phyloP scores from a whole-genome alignment of 257 asterid species.

The Rauvolfia tetraphylla region DNA sequence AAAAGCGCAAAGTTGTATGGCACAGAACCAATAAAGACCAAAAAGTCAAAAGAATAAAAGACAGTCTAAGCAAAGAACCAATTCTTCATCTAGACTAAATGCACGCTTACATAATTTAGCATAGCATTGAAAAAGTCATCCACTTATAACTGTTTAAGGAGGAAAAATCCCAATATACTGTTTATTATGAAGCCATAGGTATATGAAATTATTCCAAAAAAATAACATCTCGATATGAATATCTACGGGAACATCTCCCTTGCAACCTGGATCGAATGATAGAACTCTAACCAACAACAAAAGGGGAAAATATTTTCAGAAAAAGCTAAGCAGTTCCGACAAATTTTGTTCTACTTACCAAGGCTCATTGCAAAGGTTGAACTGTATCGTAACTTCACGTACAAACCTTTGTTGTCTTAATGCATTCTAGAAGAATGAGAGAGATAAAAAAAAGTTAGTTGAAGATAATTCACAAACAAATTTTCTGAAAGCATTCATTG shows the following conservation, averaged over 20 bases:
- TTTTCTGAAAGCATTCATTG: neutral
- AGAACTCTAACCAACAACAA: neutral
- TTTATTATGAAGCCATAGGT: neutral
- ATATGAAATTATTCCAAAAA: neutral
- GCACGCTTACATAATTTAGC: neutral
- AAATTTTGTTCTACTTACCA: constrained; percentile 54
- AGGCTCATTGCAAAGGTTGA: constrained; percentile 95
- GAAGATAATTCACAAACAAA: neutral
- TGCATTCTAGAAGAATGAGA: constrained; percentile 54
- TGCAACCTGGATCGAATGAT: neutral
- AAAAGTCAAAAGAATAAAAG: too few relatives aligned
- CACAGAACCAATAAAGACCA: neutral
- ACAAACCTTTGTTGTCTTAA: constrained; percentile 86
- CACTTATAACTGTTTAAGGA: neutral
- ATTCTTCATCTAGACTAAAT: neutral
- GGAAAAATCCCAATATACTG: neutral
- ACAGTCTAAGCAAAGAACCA: neutral
- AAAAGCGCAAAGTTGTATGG: neutral
- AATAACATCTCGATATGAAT: neutral
- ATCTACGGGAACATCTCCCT: neutral
- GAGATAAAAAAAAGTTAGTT: constrained; percentile 25
- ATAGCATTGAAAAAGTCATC: neutral
- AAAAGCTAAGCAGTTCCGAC: neutral
- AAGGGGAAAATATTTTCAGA: too few relatives aligned
- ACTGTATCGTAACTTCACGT: constrained; percentile 86